A percentile compares a stretch with the other conserved stretches of the same genome.
These are phyloP conservation scores for Emydomyces testavorans DNA, from an alignment of 2,329 filamentous ascomycete genomes.

Conservation along the genomic window DNA sequence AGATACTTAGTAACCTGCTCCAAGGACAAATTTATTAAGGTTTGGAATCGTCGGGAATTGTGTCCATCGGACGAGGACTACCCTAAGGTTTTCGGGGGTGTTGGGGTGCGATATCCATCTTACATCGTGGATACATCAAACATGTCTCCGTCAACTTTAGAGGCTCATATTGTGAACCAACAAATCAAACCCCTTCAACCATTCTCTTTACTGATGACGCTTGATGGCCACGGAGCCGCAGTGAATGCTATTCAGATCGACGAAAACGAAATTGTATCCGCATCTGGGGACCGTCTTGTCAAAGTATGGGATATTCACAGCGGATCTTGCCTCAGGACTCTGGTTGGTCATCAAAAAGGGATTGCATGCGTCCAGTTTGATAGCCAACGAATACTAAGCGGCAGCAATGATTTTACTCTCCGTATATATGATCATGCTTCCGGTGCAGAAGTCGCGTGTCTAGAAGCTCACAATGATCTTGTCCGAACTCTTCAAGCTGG, in stretches of 20 bases:
- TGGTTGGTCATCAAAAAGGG: conserved; percentile 81
- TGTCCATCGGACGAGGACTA: conserved; percentile 37
- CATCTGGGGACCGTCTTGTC: conserved; percentile 84
- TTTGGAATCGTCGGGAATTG: conserved; percentile 75
- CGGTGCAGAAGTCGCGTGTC: conserved; percentile 76
- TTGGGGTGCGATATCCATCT: conserved; percentile 38
- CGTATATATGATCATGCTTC: conserved; percentile 85
- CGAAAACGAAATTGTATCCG: conserved; percentile 78
- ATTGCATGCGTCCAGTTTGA: conserved; percentile 98
- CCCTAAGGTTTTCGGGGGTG: conserved; percentile 33
- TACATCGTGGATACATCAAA: conserved; percentile 44
- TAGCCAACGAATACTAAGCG: conserved; percentile 82
- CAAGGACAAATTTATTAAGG: conserved; percentile 92
- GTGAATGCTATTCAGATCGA: conserved; percentile 93
- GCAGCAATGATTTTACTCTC: conserved; percentile 90
- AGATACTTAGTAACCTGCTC: conserved; percentile 90
- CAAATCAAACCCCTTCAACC: conserved; percentile 43
- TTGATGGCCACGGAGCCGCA: conserved; percentile 78
- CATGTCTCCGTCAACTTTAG: conserved; percentile 32
- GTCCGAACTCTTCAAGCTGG: conserved; percentile 92
- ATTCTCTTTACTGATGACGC: conserved; percentile 63
- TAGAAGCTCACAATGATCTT: conserved; percentile 69
- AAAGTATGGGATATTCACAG: conserved; percentile 89
- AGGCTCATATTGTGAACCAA: conserved; percentile 34
- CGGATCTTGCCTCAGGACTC: conserved; percentile 62